Evolutionary conservation across 306 rosid genomes (phyloP).

Genomic region (Arachis hypogaea): DNA sequence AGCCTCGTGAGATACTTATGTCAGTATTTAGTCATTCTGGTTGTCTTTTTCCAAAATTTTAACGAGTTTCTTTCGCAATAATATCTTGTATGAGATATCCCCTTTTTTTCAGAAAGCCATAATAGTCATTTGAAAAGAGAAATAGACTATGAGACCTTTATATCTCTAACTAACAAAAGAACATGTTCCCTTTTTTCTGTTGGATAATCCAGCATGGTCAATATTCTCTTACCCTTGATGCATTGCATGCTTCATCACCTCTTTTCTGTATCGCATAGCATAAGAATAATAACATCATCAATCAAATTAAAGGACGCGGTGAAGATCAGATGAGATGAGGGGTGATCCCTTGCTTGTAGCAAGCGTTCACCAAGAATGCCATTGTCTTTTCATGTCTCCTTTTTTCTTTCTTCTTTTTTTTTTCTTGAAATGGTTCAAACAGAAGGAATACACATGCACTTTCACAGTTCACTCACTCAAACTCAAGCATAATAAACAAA

Average conservation of each 20-base stretch:
- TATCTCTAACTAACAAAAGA: no score
- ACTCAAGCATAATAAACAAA: background rate
- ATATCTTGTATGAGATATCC: no score
- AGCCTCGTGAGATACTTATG: no score
- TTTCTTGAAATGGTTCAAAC: constrained; percentile 3
- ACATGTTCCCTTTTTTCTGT: background rate
- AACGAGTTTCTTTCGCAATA: no score
- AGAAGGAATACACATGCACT: constrained; percentile 8
- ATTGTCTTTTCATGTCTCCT: constrained; percentile 13
- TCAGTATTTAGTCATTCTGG: no score
- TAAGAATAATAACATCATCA: background rate
- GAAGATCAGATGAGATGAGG: background rate
- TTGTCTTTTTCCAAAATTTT: no score
- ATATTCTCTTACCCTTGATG: background rate
- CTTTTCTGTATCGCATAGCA: background rate
- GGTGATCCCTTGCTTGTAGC: background rate
- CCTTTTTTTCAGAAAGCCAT: no score
- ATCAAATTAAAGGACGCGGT: background rate
- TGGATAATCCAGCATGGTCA: background rate
- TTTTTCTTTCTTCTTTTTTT: background rate
- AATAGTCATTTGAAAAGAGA: no score
- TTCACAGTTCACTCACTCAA: constrained; percentile 13
- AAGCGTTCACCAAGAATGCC: background rate
- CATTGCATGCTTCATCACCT: background rate
- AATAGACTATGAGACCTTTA: background rate